phyloP scores from a whole-genome alignment of 2,329 filamentous ascomycete genomes.

The Fusarium mangiferae region DNA sequence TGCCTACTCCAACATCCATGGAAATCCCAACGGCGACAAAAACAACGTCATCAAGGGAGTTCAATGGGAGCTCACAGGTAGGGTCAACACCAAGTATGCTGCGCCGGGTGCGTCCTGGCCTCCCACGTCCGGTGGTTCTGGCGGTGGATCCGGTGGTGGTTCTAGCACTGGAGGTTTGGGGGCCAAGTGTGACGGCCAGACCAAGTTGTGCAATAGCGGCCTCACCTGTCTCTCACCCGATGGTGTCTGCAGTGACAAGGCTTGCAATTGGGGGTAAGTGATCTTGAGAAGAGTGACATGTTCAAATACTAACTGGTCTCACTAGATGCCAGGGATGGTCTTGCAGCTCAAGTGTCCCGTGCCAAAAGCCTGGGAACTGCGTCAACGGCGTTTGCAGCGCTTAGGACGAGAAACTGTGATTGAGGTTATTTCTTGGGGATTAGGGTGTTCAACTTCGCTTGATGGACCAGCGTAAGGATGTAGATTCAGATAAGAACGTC shows the following conservation, averaged over 20 bases:
- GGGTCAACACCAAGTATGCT: background rate
- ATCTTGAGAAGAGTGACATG: rapidly evolving
- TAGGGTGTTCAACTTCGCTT: background rate
- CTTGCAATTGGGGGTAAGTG: background rate
- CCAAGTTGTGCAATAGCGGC: background rate
- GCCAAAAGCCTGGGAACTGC: background rate
- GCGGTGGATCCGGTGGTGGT: background rate
- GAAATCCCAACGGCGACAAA: background rate
- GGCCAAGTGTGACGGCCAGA: background rate
- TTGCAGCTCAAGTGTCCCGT: background rate
- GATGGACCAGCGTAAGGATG: background rate
- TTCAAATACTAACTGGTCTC: rapidly evolving
- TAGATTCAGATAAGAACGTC: background rate
- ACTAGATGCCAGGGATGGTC: background rate
- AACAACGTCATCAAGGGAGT: background rate
- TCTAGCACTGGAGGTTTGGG: background rate
- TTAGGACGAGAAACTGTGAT: rapidly evolving
- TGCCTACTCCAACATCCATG: background rate
- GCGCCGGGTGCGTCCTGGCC: background rate
- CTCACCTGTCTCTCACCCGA: background rate
- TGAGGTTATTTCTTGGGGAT: background rate
- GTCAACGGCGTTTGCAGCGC: background rate
- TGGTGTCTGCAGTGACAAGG: background rate
- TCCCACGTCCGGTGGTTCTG: background rate
- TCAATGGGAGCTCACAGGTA: background rate